Evolutionary conservation across 2,329 filamentous ascomycete genomes (phyloP).

Genomic region (Claviceps sp.): DNA sequence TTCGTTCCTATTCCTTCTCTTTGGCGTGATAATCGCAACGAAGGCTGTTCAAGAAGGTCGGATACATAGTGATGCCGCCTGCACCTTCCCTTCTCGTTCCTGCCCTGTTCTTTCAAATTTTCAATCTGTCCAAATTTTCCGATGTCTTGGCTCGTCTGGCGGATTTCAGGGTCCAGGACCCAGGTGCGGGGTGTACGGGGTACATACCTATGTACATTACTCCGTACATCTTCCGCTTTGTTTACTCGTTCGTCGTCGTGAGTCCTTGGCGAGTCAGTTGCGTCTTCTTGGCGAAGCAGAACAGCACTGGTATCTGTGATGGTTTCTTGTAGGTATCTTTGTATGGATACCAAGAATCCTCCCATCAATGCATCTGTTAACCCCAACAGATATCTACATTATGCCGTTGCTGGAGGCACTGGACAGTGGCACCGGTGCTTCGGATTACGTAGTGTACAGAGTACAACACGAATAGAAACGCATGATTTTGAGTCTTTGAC

Average conservation of each 20-base stretch:
- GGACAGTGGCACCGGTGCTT: too few species aligned
- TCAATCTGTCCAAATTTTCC: not conserved
- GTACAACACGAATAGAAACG: too few species aligned
- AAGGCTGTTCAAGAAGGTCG: too few species aligned
- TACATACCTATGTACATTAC: too few species aligned
- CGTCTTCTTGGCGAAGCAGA: not conserved
- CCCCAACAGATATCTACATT: not conserved
- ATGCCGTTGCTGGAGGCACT: not conserved
- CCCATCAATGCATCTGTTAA: not conserved
- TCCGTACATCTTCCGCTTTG: not conserved
- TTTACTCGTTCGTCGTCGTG: not conserved
- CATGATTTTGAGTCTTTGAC: too few species aligned
- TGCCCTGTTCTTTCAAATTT: not conserved
- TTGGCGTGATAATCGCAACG: too few species aligned
- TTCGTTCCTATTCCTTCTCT: not conserved
- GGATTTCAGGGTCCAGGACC: not conserved
- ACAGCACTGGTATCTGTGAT: too few species aligned
- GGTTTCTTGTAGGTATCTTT: too few species aligned
- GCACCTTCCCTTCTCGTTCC: not conserved
- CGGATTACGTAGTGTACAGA: too few species aligned
- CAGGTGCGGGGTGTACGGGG: not conserved
- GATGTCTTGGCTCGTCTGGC: not conserved
- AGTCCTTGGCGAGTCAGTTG: not conserved
- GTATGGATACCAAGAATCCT: too few species aligned
- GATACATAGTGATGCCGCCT: not conserved